Evolutionary conservation across 2,329 filamentous ascomycete species (phyloP).

Genomic region (Dothistroma septosporum): DNA sequence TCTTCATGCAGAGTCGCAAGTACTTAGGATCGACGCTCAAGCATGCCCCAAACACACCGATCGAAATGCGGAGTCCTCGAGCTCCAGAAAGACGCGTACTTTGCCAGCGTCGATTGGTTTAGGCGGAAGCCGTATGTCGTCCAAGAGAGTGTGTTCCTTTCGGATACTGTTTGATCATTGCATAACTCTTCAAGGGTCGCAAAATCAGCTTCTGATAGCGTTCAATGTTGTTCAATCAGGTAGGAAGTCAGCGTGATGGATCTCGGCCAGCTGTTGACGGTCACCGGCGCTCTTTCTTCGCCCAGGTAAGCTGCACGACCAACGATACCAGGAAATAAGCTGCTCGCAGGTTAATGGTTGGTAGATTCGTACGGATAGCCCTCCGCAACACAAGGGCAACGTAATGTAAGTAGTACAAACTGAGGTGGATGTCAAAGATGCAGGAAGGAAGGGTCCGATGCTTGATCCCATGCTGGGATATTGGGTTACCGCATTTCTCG

Average conservation of each 20-base stretch:
- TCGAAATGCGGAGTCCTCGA: no score
- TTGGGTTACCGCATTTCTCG: slow-evolving; percentile 4
- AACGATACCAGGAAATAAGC: background rate
- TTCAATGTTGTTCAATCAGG: background rate
- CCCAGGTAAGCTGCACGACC: background rate
- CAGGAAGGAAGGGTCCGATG: slow-evolving; percentile 1
- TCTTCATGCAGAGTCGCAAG: no score
- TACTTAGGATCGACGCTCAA: no score
- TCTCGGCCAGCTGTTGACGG: background rate
- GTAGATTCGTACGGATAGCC: slow-evolving; percentile 1
- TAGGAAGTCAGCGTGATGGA: background rate
- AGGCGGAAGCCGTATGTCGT: background rate
- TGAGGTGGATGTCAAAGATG: slow-evolving; percentile 4
- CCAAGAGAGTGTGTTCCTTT: no score
- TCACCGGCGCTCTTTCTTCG: background rate
- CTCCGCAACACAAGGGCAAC: slow-evolving; percentile 3
- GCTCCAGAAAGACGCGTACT: background rate
- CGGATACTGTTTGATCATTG: background rate
- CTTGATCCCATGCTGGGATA: background rate
- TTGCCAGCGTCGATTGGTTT: background rate
- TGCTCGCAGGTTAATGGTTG: slow-evolving; percentile 5
- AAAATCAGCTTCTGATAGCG: background rate
- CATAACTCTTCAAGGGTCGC: background rate
- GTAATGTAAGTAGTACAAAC: slow-evolving; percentile 4
- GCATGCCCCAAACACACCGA: no score